Percentiles rank a stretch among this genome's conserved stretches.
phyloP scores from a whole-genome alignment of 2,329 filamentous ascomycete genomes.

The Monosporascus ibericus region DNA sequence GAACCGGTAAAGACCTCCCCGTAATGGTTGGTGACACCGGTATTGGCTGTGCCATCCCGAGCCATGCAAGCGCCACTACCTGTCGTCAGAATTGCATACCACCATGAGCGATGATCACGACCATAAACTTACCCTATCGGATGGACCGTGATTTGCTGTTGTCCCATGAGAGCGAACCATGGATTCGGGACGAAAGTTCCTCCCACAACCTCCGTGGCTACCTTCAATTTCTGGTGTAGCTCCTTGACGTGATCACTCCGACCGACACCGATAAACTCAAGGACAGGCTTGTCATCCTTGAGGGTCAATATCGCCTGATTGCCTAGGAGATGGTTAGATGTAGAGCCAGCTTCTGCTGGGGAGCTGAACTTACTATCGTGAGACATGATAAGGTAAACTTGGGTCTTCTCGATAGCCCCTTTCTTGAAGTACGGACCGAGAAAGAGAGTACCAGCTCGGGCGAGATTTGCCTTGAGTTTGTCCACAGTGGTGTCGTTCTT shows the following conservation, averaged over 20 bases:
- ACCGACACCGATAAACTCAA: constrained; percentile 55
- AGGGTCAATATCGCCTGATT: constrained; percentile 56
- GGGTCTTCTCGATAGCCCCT: constrained; percentile 53
- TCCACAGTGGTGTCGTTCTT: constrained; percentile 32
- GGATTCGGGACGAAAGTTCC: constrained; percentile 56
- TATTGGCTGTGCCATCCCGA: constrained; percentile 46
- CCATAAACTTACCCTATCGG: constrained; percentile 47
- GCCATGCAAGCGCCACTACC: constrained; percentile 58
- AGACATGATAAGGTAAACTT: constrained; percentile 61
- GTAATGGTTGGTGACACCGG: constrained; percentile 55
- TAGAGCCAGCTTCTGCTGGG: not conserved
- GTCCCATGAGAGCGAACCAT: constrained; percentile 47
- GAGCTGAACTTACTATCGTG: constrained; percentile 46
- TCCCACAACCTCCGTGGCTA: constrained; percentile 51
- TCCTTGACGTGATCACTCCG: constrained; percentile 47
- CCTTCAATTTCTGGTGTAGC: constrained; percentile 45
- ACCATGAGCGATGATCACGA: not conserved
- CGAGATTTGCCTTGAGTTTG: constrained; percentile 39
- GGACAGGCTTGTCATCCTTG: constrained; percentile 51
- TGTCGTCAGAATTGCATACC: constrained; percentile 2
- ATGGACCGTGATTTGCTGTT: constrained; percentile 59
- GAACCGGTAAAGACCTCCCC: constrained; percentile 54
- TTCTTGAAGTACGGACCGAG: constrained; percentile 51
- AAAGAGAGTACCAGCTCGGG: constrained; percentile 45
- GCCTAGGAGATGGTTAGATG: constrained; percentile 20